Evolutionary conservation across 305 asterid species (phyloP), one percentile per base, ranked within the genome.

Genomic region (Salvia sclarea): DNA sequence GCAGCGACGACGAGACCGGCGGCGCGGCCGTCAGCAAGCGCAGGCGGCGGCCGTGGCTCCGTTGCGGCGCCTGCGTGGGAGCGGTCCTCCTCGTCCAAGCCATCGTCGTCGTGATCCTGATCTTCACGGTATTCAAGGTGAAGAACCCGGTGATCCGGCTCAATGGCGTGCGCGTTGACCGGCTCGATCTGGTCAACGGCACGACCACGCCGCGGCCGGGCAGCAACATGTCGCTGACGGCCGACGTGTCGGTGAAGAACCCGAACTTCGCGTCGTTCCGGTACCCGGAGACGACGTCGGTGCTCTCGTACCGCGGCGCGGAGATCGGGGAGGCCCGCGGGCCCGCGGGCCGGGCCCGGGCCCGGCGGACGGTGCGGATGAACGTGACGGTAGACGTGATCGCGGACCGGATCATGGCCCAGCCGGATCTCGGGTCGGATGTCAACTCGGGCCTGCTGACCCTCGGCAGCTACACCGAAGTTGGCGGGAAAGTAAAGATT

Each of bases 301-400:
- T 83, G 22, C 71, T 92, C 1, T 86, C 14, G 70, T 92, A 88
- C 73, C 80, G 72, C 13, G 93, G 87, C 6, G 55, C 68, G 1
- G 69, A 59, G 65, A 72, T 90, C 62, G 98, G 98, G 2, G 96
- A 84, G 77, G 98, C 92, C n/a, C 79, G 84, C 6, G 88, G 91
- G 2, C 96, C 95, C 1, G 77, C 96, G 6, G 98, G 98, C 55
- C 80, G 69, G 54, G 76, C 97, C 31, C 75, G 61, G 80, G 93
- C 97, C 12, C 80, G 90, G 9, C 74, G 95, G 60, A 92, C 97
- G 17, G 57, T 63, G 79, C 35, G 85, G 79, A 90, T 90, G 96
- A 90, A 92, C 56, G 18, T 88, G 0, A 90, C 93, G 0, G 84
- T 88, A 10, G 89, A 86, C 9, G 81, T 92, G 31, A 79, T 86